Conservation (phyloP, 164 flowering plant species). For the Nymphaea thermarum region DNA sequence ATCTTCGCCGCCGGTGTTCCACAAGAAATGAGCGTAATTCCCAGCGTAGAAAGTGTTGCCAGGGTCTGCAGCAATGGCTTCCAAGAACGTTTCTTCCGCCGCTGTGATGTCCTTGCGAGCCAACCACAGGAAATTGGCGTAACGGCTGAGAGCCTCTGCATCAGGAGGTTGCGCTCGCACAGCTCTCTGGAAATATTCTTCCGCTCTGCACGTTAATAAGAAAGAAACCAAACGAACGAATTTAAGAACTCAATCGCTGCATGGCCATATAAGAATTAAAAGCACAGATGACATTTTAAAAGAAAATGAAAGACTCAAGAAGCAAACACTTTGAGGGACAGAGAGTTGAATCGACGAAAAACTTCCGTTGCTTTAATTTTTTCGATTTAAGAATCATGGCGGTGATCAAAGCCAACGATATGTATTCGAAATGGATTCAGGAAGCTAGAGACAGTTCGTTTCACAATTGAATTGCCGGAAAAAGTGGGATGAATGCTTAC, state of each 20-base stretch:
- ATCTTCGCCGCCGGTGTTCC: constrained; percentile 88
- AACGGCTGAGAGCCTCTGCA: constrained; percentile 60
- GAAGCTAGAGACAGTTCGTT: no score
- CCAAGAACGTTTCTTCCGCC: constrained; percentile 74
- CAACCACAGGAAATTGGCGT: constrained; percentile 74
- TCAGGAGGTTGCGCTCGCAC: constrained; percentile 40
- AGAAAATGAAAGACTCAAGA: no score
- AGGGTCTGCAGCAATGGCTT: constrained; percentile 77
- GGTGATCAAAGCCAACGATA: no score
- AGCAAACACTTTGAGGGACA: no score
- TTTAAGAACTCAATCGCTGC: neutral
- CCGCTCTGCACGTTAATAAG: constrained; percentile 46
- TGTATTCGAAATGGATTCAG: no score
- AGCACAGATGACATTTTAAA: no score
- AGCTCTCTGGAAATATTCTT: constrained; percentile 76
- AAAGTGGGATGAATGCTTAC: constrained; percentile 16
- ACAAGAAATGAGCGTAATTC: constrained; percentile 76
- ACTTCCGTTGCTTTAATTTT: no score
- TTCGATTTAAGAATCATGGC: no score
- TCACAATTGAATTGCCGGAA: no score
- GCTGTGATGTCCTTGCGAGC: constrained; percentile 59
- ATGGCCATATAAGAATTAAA: no score
- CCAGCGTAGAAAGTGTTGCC: constrained; percentile 49
- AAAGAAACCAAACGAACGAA: neutral
- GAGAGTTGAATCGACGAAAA: no score